A percentile compares a stretch with the other conserved stretches of the same genome.
These are phyloP conservation scores for Fraxinus floribunda DNA, from an alignment of 305 asterid genomes.

Conservation along the genomic window DNA sequence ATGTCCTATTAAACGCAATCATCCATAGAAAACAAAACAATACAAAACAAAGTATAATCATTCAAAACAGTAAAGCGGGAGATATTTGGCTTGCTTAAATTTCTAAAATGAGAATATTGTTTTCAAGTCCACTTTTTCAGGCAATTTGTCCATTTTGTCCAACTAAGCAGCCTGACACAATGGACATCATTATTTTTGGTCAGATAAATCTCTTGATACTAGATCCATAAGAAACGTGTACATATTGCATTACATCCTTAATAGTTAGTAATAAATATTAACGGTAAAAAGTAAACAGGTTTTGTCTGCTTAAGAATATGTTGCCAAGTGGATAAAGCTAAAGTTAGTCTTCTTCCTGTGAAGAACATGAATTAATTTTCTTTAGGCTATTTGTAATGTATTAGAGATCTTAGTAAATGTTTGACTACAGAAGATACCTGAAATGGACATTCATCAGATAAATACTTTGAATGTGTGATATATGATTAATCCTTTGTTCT, in stretches of 20 bases:
- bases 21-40: not conserved
- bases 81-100: not conserved
- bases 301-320: not conserved
- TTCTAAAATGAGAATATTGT: not conserved
- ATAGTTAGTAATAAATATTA: not conserved
- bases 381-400: not conserved
- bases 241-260: not conserved
- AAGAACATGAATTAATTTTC: not conserved
- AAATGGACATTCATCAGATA: not conserved
- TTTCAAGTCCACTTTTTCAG: not conserved
- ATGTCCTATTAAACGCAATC: not conserved
- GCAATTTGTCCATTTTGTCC: not conserved
- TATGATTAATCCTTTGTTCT: not conserved
- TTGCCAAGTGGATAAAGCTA: not conserved
- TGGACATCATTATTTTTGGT: not conserved
- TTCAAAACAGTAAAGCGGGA: not conserved
- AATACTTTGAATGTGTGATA: not conserved
- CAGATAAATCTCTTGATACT: not conserved
- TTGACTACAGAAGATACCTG: not conserved
- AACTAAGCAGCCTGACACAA: not conserved
- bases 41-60: not conserved
- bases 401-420: not conserved
- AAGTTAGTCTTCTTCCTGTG: not conserved
- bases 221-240: not conserved
- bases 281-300: not conserved